phyloP scores from a whole-genome alignment of 2,329 filamentous ascomycete genomes.

The Exophiala calicioides region DNA sequence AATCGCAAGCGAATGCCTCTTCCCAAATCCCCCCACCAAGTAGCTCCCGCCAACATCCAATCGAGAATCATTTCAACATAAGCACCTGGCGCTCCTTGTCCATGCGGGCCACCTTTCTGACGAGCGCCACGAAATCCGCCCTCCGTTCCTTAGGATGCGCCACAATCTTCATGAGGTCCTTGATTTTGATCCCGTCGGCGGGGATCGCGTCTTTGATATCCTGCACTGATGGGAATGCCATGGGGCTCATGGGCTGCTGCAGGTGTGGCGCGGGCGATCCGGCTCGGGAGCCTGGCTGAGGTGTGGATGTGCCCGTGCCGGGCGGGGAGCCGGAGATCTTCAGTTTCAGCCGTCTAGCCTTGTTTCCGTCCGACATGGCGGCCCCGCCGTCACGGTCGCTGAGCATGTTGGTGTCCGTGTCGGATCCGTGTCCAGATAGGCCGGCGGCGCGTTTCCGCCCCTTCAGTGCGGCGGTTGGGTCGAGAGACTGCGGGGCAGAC shows the following conservation, averaged over 20 bases:
- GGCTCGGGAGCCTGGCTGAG: slow-evolving; percentile 57
- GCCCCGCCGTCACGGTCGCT: slow-evolving; percentile 26
- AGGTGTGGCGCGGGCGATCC: slow-evolving; percentile 55
- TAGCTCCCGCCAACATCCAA: neutral
- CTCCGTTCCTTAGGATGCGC: slow-evolving; percentile 21
- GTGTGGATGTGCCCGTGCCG: slow-evolving; percentile 21
- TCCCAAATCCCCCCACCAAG: too few species aligned
- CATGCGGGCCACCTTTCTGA: slow-evolving; percentile 22
- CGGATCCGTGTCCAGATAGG: slow-evolving; percentile 22
- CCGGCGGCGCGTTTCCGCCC: slow-evolving; percentile 15
- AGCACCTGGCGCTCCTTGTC: slow-evolving; percentile 23
- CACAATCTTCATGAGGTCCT: slow-evolving; percentile 41
- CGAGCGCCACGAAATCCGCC: slow-evolving; percentile 19
- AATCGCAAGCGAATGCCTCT: too few species aligned
- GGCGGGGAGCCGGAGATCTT: slow-evolving; percentile 34
- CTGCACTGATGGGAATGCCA: slow-evolving; percentile 44
- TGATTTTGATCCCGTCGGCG: slow-evolving; percentile 45
- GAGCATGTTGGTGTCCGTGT: slow-evolving; percentile 25
- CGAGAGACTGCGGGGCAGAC: slow-evolving; percentile 16
- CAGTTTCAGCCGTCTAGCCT: slow-evolving; percentile 24
- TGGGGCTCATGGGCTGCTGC: slow-evolving; percentile 4
- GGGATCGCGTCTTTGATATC: slow-evolving; percentile 52
- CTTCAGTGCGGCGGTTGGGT: slow-evolving; percentile 13
- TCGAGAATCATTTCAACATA: slow-evolving; percentile 17
- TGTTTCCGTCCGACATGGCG: slow-evolving; percentile 28